Base-by-base conservation (phyloP, 2,329 filamentous ascomycete genomes). In the Cephalotrichum gorgonifer region DNA sequence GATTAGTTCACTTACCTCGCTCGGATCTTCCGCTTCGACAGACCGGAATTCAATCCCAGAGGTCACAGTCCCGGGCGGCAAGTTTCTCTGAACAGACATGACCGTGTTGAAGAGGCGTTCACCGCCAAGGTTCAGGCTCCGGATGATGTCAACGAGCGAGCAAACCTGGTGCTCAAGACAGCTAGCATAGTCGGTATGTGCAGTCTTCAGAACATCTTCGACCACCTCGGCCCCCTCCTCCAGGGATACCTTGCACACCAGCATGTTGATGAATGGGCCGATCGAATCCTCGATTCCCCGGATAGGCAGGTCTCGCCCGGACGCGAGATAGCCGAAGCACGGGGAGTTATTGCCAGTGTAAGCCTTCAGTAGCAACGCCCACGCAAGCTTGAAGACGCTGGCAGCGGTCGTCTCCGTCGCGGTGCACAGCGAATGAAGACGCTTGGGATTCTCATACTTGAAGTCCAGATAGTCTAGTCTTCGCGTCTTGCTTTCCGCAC, bases 191-290 rank as follows among this genome's bases (percentile, higher is more conserved):
- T 47, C 45, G 8, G 1, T 74, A 61, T 9, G 60, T 20, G 15
- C 6, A 17, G 15, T 60, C 27, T 69, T 66, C 0, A 74, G 60
- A 1, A 69, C 57, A 11, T 71, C 64, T 2, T 57, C 51, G 9
- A 76, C 56, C 12, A 63, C 48, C 43, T 64, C 49, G 55, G 60
- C 48, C 44, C 60, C 50, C 22, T 44, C 23, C n/a, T 46, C 25
- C 57, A 73, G 54, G 49, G 62, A 57, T 4, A 76, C 62, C 6
- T 70, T 67, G 51, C 69, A 76, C 43, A 75, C 70, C 3, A 79
- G 64, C 68, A 78, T 76, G 48, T 76, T 77, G 51, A 79, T 73
- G 44, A 78, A 73, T 9, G 69, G 65, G 0, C 77, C 76, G 11
- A 74, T 66, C 2, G 74, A 68, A 3, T 70, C 63, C 2, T 71